These are phyloP conservation scores for Macrotyloma uniflorum DNA, from an alignment of 306 rosid species.

Conservation along the genomic window DNA sequence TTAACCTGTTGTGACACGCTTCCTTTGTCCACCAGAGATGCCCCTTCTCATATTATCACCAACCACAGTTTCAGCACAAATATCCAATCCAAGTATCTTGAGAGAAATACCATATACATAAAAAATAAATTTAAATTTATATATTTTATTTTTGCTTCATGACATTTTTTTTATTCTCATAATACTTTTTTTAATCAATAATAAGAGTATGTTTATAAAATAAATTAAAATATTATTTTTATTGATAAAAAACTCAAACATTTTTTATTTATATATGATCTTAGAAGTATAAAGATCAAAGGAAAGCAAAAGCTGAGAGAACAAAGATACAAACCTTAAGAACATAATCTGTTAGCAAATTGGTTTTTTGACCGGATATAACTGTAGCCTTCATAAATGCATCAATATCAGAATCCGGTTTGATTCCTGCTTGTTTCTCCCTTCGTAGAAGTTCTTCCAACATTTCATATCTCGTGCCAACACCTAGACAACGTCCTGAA, in stretches of 20 bases:
- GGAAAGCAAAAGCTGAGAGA: too few relatives aligned
- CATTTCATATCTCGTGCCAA: conserved; percentile 63
- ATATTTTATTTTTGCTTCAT: background rate
- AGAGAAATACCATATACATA: background rate
- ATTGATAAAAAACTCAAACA: too few relatives aligned
- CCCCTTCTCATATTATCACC: conserved; percentile 57
- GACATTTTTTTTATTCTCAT: background rate
- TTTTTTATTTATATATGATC: too few relatives aligned
- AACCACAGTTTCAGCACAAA: conserved; percentile 50
- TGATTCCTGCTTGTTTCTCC: conserved; percentile 57
- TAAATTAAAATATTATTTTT: too few relatives aligned
- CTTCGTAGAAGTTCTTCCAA: conserved; percentile 57
- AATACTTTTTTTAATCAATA: too few relatives aligned
- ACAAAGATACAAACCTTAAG: conserved; percentile 40
- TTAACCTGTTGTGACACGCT: conserved; percentile 56
- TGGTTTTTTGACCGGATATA: conserved; percentile 57
- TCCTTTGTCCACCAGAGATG: conserved; percentile 61
- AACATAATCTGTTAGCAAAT: conserved; percentile 60
- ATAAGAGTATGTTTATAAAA: too few relatives aligned
- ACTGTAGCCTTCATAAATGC: conserved; percentile 71
- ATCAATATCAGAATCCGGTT: conserved; percentile 65
- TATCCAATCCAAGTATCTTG: conserved; percentile 55
- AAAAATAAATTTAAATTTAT: too few relatives aligned
- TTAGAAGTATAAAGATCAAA: too few relatives aligned
- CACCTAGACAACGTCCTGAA: conserved; percentile 68